Evolutionary conservation across 176 grass and related monocot species (phyloP).

Genomic region (Aegilops umbellulata): DNA sequence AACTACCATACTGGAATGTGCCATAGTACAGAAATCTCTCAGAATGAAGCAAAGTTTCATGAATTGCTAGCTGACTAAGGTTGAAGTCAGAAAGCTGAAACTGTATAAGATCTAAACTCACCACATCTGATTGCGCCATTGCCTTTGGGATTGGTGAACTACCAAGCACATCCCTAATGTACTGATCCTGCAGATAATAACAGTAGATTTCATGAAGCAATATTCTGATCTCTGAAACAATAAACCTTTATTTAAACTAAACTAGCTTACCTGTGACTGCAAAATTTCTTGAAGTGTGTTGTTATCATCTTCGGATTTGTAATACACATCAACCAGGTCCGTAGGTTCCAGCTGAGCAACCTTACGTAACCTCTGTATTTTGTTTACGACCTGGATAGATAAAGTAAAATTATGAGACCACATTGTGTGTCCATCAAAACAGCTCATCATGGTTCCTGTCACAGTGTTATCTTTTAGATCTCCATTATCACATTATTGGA

Average conservation of each 20-base stretch:
- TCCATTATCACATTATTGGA: background rate
- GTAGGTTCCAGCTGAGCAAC: conserved; percentile 76
- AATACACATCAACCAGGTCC: conserved; percentile 83
- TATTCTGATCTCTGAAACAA: conserved; percentile 8
- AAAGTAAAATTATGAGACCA: background rate
- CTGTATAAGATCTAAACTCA: conserved; percentile 43
- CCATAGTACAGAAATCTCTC: too few species aligned
- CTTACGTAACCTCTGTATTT: conserved; percentile 85
- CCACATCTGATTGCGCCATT: conserved; percentile 44
- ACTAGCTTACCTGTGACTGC: conserved; percentile 55
- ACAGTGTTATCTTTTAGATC: background rate
- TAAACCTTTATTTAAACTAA: background rate
- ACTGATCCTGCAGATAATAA: conserved; percentile 56
- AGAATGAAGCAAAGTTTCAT: too few species aligned
- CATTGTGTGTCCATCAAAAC: background rate
- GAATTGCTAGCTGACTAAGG: background rate
- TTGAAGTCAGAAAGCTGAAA: conserved; percentile 13
- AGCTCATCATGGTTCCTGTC: background rate
- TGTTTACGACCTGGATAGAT: conserved; percentile 74
- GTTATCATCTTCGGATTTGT: conserved; percentile 41
- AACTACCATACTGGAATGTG: too few species aligned
- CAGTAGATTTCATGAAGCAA: background rate
- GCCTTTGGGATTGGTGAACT: conserved; percentile 57
- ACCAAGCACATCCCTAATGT: conserved; percentile 70
- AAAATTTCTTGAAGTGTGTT: conserved; percentile 60